Evolutionary conservation across 352 stramenopile species (phyloP), one percentile per base, ranked within the genome.

Genomic region (Pythium diclinum): DNA sequence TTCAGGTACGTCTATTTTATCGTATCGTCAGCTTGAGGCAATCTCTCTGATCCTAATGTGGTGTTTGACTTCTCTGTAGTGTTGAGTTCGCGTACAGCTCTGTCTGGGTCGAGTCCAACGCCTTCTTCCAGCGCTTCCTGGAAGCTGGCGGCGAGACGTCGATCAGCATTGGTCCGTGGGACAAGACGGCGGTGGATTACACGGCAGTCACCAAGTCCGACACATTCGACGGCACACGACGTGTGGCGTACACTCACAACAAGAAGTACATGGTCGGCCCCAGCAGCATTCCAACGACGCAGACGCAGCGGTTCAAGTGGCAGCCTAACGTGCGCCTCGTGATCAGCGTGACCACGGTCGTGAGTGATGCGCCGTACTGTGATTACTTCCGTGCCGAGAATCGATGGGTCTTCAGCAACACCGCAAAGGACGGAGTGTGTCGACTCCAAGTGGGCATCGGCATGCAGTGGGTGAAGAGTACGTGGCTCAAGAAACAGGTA

Each of bases 191-290:
- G 3, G 40, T 76, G 17, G 71, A 65, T 11, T 90, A 90, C 68
- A 84, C 82, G 17, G 79, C 81, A 5, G 73, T 91, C 3, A 64
- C 49, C 9, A 88, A 74, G 8, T 56, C 77, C 2, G 85, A 94
- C 38, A 84, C 55, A 6, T 93, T 94, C 54, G 69, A 91, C 54
- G 81, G 68, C 19, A 76, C 74, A 54, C 77, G 87, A 0, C 55
- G 68, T 7, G 79, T 93, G 1, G 74, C 70, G 5, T 92, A 87
- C 59, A 84, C 68, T 1, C 85, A 92, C 77, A 92, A 95, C 76
- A 95, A 95, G 65, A 94, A 95, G 67, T 94, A 94, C 63, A 91
- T 95, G 69, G 81, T 95, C 17, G 87, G 87, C 0, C 85, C 87
- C 0, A 91, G 83, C 56, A 68, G 72, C 36, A 94, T 95, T 56